A percentile compares a stretch with the other conserved stretches of the same genome.
These are phyloP conservation scores for Yamadazyma kanchanaburiensis DNA, from an alignment of 1,139 yeast species.

Conservation along the genomic window DNA sequence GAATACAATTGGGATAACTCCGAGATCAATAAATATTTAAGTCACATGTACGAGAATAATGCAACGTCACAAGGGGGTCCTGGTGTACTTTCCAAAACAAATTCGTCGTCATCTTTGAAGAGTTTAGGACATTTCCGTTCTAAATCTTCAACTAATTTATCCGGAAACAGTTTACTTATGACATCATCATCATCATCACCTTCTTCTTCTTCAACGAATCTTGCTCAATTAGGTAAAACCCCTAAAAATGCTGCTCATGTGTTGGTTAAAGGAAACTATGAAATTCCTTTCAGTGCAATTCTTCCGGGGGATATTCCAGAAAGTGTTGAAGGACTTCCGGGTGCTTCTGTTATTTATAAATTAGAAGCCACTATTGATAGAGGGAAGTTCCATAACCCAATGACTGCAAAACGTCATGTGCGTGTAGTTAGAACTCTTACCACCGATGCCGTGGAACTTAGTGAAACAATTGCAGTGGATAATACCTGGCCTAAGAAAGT, in stretches of 20 bases:
- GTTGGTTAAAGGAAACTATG: conserved; percentile 76
- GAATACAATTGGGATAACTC: conserved; percentile 76
- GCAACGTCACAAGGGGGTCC: not conserved
- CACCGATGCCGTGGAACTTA: conserved; percentile 80
- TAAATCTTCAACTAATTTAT: conserved; percentile 28
- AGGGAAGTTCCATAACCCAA: conserved; percentile 67
- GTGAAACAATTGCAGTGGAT: conserved; percentile 92
- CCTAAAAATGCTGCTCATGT: conserved; percentile 17
- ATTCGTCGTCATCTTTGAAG: conserved; percentile 34
- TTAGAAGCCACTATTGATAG: conserved; percentile 80
- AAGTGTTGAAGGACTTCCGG: conserved; percentile 87
- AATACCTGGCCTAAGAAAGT: conserved; percentile 96
- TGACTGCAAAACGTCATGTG: conserved; percentile 68
- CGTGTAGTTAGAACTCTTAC: conserved; percentile 87
- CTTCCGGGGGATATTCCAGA: conserved; percentile 86
- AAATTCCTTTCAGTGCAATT: conserved; percentile 82
- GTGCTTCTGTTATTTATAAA: conserved; percentile 75
- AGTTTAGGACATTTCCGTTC: conserved; percentile 26
- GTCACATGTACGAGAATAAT: conserved; percentile 26
- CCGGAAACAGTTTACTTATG: conserved; percentile 10
- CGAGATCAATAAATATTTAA: conserved; percentile 41
- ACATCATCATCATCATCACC: conserved; percentile 9
- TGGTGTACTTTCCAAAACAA: conserved; percentile 18
- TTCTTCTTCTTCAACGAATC: conserved; percentile 10
- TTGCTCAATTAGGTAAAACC: conserved; percentile 7